Conservation (phyloP, 345 rosid species). For the Heritiera fomes region DNA sequence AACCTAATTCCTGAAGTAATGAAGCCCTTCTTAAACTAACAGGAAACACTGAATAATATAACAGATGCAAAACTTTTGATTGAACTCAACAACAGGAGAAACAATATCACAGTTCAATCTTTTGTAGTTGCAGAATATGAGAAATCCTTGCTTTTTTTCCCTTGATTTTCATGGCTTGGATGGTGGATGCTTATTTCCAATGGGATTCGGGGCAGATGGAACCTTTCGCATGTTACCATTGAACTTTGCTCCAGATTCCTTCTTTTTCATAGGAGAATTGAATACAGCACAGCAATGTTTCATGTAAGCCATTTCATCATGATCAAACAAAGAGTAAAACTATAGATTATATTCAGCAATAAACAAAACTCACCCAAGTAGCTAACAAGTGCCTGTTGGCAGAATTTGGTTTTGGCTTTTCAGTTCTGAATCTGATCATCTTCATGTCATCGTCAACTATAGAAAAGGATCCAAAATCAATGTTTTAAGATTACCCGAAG, state of each 20-base stretch:
- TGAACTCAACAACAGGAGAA: neutral
- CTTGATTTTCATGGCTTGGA: conserved; percentile 23
- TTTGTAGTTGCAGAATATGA: too few species aligned
- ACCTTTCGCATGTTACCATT: conserved; percentile 16
- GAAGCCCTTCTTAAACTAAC: neutral
- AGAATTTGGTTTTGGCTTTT: conserved; percentile 12
- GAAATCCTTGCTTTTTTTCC: too few species aligned
- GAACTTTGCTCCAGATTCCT: conserved; percentile 5
- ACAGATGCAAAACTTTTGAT: conserved; percentile 6
- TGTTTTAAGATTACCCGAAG: neutral
- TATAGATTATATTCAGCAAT: neutral
- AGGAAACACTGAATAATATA: neutral
- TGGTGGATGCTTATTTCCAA: conserved; percentile 37
- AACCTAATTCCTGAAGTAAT: neutral
- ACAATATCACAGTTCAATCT: neutral
- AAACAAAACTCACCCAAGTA: conserved; percentile 20
- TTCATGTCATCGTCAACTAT: conserved; percentile 19
- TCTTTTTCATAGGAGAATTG: neutral
- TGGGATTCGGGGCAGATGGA: conserved; percentile 45
- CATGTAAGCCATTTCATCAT: neutral
- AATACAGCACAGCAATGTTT: neutral
- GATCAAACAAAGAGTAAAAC: neutral
- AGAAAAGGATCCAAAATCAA: neutral
- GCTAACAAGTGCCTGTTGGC: conserved; percentile 9
- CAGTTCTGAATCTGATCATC: neutral